These are phyloP conservation scores for Pichia californica DNA, from an alignment of 805 yeast genomes.

Conservation along the genomic window DNA sequence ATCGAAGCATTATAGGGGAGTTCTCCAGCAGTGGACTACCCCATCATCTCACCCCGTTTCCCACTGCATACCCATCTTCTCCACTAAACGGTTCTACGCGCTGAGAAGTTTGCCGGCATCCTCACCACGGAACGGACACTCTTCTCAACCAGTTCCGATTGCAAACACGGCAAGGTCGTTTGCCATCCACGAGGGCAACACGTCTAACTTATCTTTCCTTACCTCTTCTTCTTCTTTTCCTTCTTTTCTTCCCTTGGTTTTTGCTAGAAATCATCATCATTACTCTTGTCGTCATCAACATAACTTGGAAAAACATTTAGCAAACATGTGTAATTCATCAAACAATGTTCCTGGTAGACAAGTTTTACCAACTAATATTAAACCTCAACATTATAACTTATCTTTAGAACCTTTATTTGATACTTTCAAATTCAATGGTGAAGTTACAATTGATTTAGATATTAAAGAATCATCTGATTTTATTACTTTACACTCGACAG, in stretches of 20 bases:
- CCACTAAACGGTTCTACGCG: neutral
- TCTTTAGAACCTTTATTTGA: conserved; percentile 34
- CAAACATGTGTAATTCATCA: conserved; percentile 5
- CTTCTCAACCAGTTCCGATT: neutral
- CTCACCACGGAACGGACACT: neutral
- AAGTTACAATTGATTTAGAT: conserved; percentile 44
- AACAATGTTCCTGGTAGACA: conserved; percentile 18
- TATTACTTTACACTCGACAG: conserved; percentile 39
- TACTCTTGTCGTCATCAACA: conserved; percentile 5
- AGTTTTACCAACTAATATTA: conserved; percentile 43
- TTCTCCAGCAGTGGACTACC: no score
- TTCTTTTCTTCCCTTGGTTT: neutral
- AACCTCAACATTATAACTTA: conserved; percentile 71
- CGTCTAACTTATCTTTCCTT: neutral
- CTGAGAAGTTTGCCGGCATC: no score
- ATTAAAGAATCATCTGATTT: conserved; percentile 40
- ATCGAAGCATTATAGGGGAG: no score
- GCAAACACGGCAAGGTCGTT: neutral
- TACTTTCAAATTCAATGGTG: conserved; percentile 44
- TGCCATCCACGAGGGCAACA: no score
- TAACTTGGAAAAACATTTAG: conserved; percentile 5
- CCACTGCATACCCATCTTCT: no score
- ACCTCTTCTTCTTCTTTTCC: neutral
- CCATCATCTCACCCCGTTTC: no score
- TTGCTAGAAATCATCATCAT: neutral